These are phyloP conservation scores for Zoysia pacifica DNA, from an alignment of 176 grass and related monocot genomes.

Conservation along the genomic window DNA sequence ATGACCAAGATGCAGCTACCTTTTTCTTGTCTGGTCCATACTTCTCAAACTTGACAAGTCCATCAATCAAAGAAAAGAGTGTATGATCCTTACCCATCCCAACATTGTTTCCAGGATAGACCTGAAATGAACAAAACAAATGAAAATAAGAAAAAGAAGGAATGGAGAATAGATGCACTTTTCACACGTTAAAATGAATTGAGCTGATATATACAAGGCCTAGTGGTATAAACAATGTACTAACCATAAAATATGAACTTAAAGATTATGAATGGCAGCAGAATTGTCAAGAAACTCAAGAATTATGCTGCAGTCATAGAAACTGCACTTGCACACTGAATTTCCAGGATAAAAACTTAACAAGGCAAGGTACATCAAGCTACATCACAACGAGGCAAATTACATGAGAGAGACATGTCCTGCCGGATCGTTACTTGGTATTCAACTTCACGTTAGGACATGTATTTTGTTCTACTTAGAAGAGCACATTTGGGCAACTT, in stretches of 20 bases:
- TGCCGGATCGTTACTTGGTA: not conserved
- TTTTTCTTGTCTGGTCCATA: slow-evolving; percentile 90
- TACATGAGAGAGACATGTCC: not conserved
- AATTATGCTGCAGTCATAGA: not conserved
- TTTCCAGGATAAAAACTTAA: not conserved
- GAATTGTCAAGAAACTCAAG: not conserved
- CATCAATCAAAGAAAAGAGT: slow-evolving; percentile 97
- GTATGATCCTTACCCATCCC: slow-evolving; percentile 98
- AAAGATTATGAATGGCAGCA: not conserved
- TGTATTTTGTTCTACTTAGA: not conserved
- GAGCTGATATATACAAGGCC: not conserved
- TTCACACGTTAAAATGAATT: not conserved
- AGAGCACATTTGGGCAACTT: not conserved
- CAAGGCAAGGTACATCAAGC: not conserved
- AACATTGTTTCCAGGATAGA: slow-evolving; percentile 98
- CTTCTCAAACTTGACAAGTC: slow-evolving; percentile 97
- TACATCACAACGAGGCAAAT: not conserved
- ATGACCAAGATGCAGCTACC: slow-evolving; percentile 35
- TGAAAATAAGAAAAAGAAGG: slow-evolving; percentile 5
- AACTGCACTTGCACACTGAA: slow-evolving; percentile 15
- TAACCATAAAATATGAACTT: not conserved
- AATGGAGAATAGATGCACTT: not conserved
- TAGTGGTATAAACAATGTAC: not conserved
- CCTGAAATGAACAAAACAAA: slow-evolving; percentile 54
- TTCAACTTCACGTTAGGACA: not conserved